A percentile compares a stretch with the other conserved stretches of the same genome.
Evolutionary conservation across 202 grass and related monocot genomes (phyloP).

Genomic region (Musa balbisiana): DNA sequence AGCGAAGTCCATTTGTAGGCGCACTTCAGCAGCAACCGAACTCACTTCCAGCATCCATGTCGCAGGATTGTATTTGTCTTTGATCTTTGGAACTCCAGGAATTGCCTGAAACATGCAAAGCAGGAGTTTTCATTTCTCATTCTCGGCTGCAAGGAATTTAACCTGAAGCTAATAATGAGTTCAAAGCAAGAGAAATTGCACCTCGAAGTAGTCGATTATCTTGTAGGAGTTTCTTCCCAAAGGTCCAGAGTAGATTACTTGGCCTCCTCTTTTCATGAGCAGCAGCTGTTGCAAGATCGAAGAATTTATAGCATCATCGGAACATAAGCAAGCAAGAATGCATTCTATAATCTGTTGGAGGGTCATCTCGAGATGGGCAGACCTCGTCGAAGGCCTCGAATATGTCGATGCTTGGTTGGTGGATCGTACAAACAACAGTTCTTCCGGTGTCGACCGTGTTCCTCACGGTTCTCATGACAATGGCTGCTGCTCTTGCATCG

Average conservation of each 20-base stretch:
- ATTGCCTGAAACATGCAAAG: slow-evolving; percentile 54
- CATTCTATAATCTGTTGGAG: neutral
- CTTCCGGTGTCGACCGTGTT: slow-evolving; percentile 97
- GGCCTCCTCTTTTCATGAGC: slow-evolving; percentile 92
- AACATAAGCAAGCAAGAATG: neutral
- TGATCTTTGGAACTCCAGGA: slow-evolving; percentile 88
- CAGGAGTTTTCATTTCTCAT: neutral
- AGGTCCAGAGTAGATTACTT: slow-evolving; percentile 82
- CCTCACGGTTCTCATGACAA: slow-evolving; percentile 98
- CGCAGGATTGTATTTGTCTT: slow-evolving; percentile 97
- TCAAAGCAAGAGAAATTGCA: slow-evolving; percentile 23
- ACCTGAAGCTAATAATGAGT: neutral
- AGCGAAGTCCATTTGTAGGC: slow-evolving; percentile 69
- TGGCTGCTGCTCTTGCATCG: slow-evolving; percentile 96
- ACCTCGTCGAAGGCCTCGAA: slow-evolving; percentile 99
- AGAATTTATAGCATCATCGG: neutral
- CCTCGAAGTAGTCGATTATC: slow-evolving; percentile 95
- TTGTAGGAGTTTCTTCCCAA: slow-evolving; percentile 71
- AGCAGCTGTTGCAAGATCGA: slow-evolving; percentile 46
- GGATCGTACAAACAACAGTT: slow-evolving; percentile 97
- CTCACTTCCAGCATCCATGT: slow-evolving; percentile 97
- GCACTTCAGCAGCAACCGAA: slow-evolving; percentile 80
- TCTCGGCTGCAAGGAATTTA: neutral
- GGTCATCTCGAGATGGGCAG: neutral
- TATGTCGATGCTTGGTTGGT: slow-evolving; percentile 99